Conservation (phyloP, 768 basidiomycete genomes). For the Lyophyllum shimeji region DNA sequence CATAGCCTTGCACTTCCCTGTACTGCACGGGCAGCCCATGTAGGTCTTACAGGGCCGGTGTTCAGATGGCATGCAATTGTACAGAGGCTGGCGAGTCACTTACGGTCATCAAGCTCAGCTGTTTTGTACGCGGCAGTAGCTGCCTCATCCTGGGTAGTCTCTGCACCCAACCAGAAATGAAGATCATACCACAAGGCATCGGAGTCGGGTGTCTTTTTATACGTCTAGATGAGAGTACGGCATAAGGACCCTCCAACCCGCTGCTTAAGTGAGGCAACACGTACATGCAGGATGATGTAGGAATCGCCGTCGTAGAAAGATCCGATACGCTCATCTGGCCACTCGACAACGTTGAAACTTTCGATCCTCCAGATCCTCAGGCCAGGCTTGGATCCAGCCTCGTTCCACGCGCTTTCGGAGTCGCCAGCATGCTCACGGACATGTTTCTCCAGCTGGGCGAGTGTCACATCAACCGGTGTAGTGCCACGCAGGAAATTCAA, state of each 20-base stretch:
- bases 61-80: neutral
- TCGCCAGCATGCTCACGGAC: constrained; percentile 54
- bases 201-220: constrained; percentile 49
- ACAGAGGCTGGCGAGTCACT: constrained; percentile 18
- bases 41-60: constrained; percentile 37
- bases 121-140: constrained; percentile 67
- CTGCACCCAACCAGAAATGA: constrained; percentile 64
- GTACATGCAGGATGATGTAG: constrained; percentile 58
- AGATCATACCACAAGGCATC: constrained; percentile 53
- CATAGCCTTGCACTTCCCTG: constrained; percentile 60
- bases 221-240: constrained; percentile 41
- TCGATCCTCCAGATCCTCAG: constrained; percentile 62
- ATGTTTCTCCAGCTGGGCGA: constrained; percentile 51
- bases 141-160: constrained; percentile 61
- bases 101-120: constrained; percentile 66
- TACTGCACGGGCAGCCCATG: constrained; percentile 58
- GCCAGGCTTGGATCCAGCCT: constrained; percentile 41
- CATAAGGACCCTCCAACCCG: neutral
- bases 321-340: constrained; percentile 51
- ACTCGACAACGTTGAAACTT: constrained; percentile 51
- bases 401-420: constrained; percentile 49
- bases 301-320: constrained; percentile 66
- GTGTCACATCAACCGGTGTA: neutral
- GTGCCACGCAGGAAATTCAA: neutral
- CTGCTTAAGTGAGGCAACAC: neutral